A percentile compares a stretch with the other conserved stretches of the same genome.
phyloP scores from a whole-genome alignment of 768 basidiomycete genomes.

The Austroboletus eburneus region DNA sequence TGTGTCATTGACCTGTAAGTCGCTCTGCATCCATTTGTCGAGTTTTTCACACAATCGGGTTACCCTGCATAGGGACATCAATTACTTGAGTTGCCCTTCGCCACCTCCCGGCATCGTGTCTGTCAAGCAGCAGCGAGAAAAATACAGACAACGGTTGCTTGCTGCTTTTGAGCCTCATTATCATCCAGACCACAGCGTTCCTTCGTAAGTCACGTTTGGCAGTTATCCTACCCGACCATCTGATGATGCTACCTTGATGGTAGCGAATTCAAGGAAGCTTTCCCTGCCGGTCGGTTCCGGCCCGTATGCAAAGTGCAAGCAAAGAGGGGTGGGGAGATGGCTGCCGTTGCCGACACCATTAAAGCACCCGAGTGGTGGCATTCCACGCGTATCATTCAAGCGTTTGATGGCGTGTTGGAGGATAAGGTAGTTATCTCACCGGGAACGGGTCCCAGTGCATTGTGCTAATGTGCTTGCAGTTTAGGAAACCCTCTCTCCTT shows the following conservation, averaged over 20 bases:
- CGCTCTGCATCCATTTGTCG: constrained; percentile 1
- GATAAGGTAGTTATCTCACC: constrained; percentile 54
- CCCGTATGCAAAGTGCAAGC: constrained; percentile 90
- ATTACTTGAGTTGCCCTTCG: constrained; percentile 78
- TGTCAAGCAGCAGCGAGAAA: constrained; percentile 74
- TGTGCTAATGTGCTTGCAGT: constrained; percentile 38
- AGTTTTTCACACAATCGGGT: constrained; percentile 1
- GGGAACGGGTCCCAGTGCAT: neutral
- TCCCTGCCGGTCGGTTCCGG: constrained; percentile 87
- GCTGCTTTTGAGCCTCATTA: constrained; percentile 82
- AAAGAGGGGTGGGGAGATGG: constrained; percentile 72
- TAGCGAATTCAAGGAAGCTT: constrained; percentile 93
- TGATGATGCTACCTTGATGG: constrained; percentile 8
- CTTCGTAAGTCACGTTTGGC: constrained; percentile 42
- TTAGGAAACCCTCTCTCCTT: constrained; percentile 84
- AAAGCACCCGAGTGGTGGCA: constrained; percentile 95
- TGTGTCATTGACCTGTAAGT: constrained; percentile 84
- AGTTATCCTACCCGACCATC: neutral
- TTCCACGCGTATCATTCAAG: constrained; percentile 84
- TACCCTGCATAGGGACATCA: constrained; percentile 57
- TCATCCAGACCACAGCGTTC: constrained; percentile 83
- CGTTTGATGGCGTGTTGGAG: constrained; percentile 82
- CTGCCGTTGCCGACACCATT: constrained; percentile 85
- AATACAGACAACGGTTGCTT: constrained; percentile 68
- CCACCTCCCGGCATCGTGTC: constrained; percentile 76